Evolutionary conservation across 345 rosid species (phyloP).

Genomic region (Hypericum androsaemum): DNA sequence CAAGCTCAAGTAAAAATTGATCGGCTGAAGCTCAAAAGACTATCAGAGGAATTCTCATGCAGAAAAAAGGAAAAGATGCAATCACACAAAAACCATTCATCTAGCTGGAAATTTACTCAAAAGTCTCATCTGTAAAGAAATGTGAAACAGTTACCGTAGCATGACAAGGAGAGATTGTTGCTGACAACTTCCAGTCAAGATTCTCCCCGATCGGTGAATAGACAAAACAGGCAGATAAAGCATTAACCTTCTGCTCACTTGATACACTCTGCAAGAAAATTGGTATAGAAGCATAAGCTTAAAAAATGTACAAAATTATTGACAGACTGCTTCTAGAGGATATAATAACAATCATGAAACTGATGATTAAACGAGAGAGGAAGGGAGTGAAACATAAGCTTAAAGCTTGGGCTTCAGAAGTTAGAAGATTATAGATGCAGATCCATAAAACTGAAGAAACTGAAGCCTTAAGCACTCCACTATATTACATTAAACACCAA

Average conservation of each 20-base stretch:
- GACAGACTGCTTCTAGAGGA: too few species aligned
- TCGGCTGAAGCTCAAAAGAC: too few species aligned
- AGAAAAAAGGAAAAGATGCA: neutral
- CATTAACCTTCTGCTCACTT: slow-evolving; percentile 84
- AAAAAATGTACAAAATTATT: neutral
- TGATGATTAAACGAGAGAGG: too few species aligned
- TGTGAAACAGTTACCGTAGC: slow-evolving; percentile 60
- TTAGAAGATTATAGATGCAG: too few species aligned
- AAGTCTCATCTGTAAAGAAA: slow-evolving; percentile 18
- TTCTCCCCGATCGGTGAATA: slow-evolving; percentile 78
- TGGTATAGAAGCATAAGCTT: slow-evolving; percentile 6
- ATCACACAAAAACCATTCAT: neutral
- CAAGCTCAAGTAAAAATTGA: too few species aligned
- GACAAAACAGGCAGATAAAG: slow-evolving; percentile 82
- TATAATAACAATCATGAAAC: too few species aligned
- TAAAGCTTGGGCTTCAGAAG: too few species aligned
- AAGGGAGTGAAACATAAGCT: too few species aligned
- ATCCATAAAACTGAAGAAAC: too few species aligned
- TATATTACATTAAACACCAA: neutral
- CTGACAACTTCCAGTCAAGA: slow-evolving; percentile 89
- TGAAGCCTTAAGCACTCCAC: too few species aligned
- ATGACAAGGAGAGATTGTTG: slow-evolving; percentile 94
- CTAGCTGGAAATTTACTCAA: neutral
- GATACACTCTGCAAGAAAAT: slow-evolving; percentile 67
- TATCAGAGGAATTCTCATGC: too few species aligned